Evolutionary conservation across 2,329 filamentous ascomycete species (phyloP), one percentile per base, ranked within the genome.

Genomic region (Sporothrix curviconia): DNA sequence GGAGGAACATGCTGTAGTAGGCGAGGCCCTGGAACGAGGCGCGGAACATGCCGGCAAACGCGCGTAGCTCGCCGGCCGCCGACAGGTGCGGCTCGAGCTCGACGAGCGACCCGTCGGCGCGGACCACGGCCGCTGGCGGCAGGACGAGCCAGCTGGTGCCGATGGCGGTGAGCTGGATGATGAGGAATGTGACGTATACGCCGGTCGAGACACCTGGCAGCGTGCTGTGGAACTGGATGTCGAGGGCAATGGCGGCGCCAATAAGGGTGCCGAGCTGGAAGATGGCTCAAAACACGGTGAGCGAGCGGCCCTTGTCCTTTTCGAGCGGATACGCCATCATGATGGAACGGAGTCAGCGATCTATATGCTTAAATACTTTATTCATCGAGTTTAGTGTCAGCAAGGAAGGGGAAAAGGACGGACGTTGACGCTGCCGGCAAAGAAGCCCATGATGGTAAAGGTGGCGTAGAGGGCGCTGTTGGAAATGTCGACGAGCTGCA

Each of bases 201-300:
- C 43, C 53, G 3, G 43, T 47, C 8, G 40, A 47, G 24, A 34
- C 34, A 14, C 25, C 53, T 5, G 32, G 46, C 9, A 50, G 32
- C 15, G 53, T 47, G 53, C 53, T 44, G 43, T 56, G 34, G 22
- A 40, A 90, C 72, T 89, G 89, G 70, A 88, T 79, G 60, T 79
- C 86, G 7, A 90, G 80, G 17, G 86, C 85, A 60, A 90, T 88
- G 66, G 85, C 71, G 67, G 86, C 37, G 39, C 92, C 92, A 70
- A 96, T 90, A 60, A 96, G 91, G 65, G 85, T 90, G 65, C 91
- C 91, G 60, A 92, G 71, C 72, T 96, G 96, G 79, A 96, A 96
- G 67, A 96, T 95, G 70, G 91, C 85, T 92, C 92, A 96, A 74
- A 95, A 96, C 75, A 84, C 85, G 59, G 88, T 89, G 69, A 96